phyloP scores from a whole-genome alignment of 73 alveolate species.

The Paramecium sexaurelia region DNA sequence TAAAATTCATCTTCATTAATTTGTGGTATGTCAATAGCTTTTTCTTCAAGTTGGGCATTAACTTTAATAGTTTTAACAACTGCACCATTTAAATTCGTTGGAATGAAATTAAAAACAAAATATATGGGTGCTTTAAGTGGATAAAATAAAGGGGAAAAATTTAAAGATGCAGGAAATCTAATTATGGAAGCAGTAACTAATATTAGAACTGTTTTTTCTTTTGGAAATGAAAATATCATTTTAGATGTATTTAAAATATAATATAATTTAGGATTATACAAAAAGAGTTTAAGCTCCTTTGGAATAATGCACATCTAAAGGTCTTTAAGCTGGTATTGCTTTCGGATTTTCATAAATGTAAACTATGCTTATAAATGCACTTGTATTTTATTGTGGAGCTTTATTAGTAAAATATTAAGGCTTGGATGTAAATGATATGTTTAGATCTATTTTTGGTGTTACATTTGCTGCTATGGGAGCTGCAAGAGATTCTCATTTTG shows the following conservation, averaged over 20 bases:
- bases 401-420: neutral
- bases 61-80: constrained; percentile 65
- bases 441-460: constrained; percentile 26
- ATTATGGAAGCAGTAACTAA: constrained; percentile 91
- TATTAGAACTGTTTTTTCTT: constrained; percentile 88
- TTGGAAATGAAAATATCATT: constrained; percentile 81
- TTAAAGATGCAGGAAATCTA: constrained; percentile 82
- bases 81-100: constrained; percentile 62
- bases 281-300: constrained; percentile 6
- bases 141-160: constrained; percentile 69
- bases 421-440: constrained; percentile 22
- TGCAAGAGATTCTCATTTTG: constrained; percentile 79
- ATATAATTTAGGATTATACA: neutral
- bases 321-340: constrained; percentile 2
- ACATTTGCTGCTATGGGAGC: constrained; percentile 72
- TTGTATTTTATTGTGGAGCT: constrained; percentile 44
- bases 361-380: neutral
- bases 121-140: constrained; percentile 71
- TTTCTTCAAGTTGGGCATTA: constrained; percentile 50
- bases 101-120: constrained; percentile 70
- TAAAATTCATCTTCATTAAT: constrained; percentile 53
- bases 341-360: constrained; percentile 52
- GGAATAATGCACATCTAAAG: neutral
- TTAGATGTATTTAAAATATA: constrained; percentile 59
- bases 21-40: constrained; percentile 66